Evolutionary conservation across 2,329 filamentous ascomycete species (phyloP).

Genomic region (Verticillium zaregamsianum): DNA sequence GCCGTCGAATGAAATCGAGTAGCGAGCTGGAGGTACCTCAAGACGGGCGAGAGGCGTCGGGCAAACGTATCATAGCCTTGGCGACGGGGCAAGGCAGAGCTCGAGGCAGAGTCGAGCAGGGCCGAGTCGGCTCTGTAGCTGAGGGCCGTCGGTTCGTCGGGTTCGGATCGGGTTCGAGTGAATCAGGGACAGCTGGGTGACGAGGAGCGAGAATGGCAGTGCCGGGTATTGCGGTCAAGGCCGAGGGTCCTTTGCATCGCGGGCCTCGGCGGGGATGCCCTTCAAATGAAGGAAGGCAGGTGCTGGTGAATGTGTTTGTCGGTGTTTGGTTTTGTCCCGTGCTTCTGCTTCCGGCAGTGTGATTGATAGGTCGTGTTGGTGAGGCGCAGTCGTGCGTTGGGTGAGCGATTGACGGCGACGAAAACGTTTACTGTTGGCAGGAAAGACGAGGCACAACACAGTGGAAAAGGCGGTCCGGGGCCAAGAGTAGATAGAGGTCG

Average conservation of each 20-base stretch:
- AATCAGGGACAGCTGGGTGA: background rate
- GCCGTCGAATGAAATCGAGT: background rate
- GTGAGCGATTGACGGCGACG: background rate
- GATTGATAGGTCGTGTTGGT: background rate
- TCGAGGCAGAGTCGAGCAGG: background rate
- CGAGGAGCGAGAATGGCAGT: background rate
- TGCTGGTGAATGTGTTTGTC: background rate
- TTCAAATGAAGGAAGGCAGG: background rate
- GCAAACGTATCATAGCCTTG: constrained; percentile 1
- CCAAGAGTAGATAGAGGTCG: background rate
- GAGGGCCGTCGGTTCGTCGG: background rate
- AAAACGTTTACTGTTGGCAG: background rate
- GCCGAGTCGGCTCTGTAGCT: background rate
- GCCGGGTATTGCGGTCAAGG: background rate
- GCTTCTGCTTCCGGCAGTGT: background rate
- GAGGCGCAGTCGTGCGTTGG: background rate
- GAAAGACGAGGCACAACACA: too few species aligned
- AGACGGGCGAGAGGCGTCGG: background rate
- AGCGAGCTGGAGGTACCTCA: background rate
- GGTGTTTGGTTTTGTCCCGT: background rate
- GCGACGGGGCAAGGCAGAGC: constrained; percentile 1
- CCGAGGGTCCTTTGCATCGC: background rate
- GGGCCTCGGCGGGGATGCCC: background rate
- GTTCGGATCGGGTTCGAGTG: background rate
- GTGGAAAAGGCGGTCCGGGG: background rate